A percentile compares a stretch with the other conserved stretches of the same genome.
Evolutionary conservation across 139 green algal genomes (phyloP).

Genomic region (Micractinium conductrix): DNA sequence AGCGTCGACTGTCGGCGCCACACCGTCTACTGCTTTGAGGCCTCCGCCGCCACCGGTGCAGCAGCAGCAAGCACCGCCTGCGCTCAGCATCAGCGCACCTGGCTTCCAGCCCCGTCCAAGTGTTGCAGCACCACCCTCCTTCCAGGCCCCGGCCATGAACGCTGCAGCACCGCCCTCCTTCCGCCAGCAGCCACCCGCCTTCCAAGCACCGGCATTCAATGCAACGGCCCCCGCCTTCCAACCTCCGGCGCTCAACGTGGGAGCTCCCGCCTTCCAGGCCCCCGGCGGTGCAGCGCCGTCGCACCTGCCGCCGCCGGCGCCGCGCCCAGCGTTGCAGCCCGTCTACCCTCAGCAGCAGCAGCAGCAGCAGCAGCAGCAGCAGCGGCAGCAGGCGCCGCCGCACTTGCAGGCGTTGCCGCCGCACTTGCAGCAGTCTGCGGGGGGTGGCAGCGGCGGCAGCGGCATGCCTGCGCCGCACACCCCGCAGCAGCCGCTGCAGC

Average conservation of each 20-base stretch:
- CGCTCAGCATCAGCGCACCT: neutral
- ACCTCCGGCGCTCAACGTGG: neutral
- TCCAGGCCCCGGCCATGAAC: neutral
- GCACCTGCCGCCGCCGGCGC: neutral
- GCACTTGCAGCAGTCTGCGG: conserved; percentile 15
- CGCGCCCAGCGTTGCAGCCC: neutral
- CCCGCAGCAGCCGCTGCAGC: neutral
- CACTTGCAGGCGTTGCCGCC: conserved; percentile 3
- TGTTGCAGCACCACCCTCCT: neutral
- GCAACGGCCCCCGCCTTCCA: neutral
- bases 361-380: neutral
- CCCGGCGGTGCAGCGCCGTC: neutral
- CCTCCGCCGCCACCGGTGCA: neutral
- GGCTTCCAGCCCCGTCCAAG: neutral
- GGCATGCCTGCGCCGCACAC: neutral
- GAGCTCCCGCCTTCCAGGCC: neutral
- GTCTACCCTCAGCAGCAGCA: neutral
- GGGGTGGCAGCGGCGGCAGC: neutral
- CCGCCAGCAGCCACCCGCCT: neutral
- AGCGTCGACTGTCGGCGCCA: too few species aligned
- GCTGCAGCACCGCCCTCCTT: neutral
- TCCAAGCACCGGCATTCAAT: neutral
- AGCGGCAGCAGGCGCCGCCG: neutral
- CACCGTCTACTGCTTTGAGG: too few species aligned
- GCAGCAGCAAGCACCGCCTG: neutral